Base-by-base conservation (phyloP, 805 yeast genomes). In the Priceomyces medius region DNA sequence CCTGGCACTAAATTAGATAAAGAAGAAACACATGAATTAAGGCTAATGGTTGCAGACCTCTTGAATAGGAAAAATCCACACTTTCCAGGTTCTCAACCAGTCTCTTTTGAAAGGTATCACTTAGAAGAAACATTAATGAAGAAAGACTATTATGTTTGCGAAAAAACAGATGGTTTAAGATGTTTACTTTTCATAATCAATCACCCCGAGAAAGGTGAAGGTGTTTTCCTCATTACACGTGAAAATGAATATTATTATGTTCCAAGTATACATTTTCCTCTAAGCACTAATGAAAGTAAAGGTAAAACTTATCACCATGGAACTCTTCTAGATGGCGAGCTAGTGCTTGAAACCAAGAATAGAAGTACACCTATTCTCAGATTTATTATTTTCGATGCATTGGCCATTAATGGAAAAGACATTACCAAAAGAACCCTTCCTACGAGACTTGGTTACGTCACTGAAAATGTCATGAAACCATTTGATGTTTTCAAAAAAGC, bases 81-180 rank as follows among this genome's bases (percentile, higher is more conserved):
- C 13, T 90, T 90, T 53, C 95, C 96, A 2, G 97, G 99, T 0
- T 83, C 97, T 1, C 99, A 95, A 63, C 99, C 99, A 0, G 87
- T 91, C 2, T 87, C 96, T 19, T 90, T 93, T 58, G 82, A 86
- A 32, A 73, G 88, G 41, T 68, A 74, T 24, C 97, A 91, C 63
- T 69, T 93, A 18, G 59, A 60, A 59, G 78, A 79, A 35, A 78
- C 81, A 24, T 66, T 93, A 36, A 58, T 75, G 56, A 64, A 73
- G 3, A 81, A 82, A 44, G 98, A 95, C 55, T 93, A 90, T 58
- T 83, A 81, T 50, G 99, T 93, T 0, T 95, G 99, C 66, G 99
- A 93, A 56, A 93, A 93, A 59, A 80, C 93, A 0, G 99, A 93
- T 63, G 99, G 99, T 0, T 68, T 91, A 37, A 71, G 99, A 40